Conservation (phyloP, 345 rosid genomes). For the Garcia nutans region DNA sequence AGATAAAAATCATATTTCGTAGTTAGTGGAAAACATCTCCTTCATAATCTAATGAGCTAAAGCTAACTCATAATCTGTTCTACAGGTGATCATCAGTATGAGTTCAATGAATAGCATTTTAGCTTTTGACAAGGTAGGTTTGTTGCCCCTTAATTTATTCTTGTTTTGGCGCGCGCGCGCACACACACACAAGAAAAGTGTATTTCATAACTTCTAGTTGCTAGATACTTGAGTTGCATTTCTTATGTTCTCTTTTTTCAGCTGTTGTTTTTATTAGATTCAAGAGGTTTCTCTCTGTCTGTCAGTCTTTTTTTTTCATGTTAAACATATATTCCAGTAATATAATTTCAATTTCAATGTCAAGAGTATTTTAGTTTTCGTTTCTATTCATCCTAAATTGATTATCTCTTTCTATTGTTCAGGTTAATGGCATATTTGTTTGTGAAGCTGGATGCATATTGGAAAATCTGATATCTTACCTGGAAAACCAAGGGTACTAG, state of each 20-base stretch:
- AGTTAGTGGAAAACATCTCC: not conserved
- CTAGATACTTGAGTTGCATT: not conserved
- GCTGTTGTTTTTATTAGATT: not conserved
- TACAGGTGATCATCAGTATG: constrained; percentile 75
- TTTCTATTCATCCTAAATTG: not conserved
- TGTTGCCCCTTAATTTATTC: not conserved
- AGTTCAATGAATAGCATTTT: constrained; percentile 75
- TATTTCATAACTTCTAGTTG: too few relatives aligned
- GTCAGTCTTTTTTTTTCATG: not conserved
- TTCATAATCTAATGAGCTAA: not conserved
- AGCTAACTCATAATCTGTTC: constrained; percentile 14
- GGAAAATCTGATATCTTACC: constrained; percentile 75
- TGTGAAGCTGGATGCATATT: constrained; percentile 98
- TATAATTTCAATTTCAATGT: not conserved
- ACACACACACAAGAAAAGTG: too few relatives aligned
- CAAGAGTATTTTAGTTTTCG: not conserved
- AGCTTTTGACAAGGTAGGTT: constrained; percentile 74
- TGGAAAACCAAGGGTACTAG: constrained; percentile 76
- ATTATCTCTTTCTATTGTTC: constrained; percentile 26
- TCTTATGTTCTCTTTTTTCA: not conserved
- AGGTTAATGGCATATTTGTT: constrained; percentile 89
- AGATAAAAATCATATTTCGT: not conserved
- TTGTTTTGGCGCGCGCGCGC: not conserved
- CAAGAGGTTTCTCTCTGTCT: not conserved
- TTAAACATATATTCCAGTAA: not conserved